These are phyloP conservation scores for Neurospora sp. DNA, from an alignment of 495 filamentous ascomycete genomes.

Conservation along the genomic window DNA sequence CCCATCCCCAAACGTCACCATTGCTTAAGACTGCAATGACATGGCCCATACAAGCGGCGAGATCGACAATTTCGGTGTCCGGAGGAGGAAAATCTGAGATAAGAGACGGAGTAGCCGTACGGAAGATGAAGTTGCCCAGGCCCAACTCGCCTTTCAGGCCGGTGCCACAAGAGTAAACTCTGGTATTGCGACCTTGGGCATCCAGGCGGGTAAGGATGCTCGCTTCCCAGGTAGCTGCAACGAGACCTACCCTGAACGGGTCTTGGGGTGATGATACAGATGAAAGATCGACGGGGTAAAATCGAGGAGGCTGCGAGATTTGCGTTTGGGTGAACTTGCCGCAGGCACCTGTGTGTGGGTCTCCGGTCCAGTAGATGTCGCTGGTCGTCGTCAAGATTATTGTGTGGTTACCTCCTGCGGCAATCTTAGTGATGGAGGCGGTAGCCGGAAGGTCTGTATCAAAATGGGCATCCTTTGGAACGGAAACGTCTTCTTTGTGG, in stretches of 20 bases:
- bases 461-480: slow-evolving; percentile 51
- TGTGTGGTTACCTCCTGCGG: slow-evolving; percentile 83
- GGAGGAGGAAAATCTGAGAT: slow-evolving; percentile 53
- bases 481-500: slow-evolving; percentile 61
- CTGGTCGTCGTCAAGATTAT: slow-evolving; percentile 52
- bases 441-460: slow-evolving; percentile 5
- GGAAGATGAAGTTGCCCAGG: slow-evolving; percentile 34
- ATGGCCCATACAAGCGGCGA: slow-evolving; percentile 70
- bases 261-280: slow-evolving; percentile 5
- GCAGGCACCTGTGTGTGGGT: slow-evolving; percentile 45
- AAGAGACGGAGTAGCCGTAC: slow-evolving; percentile 10
- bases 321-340: slow-evolving; percentile 20
- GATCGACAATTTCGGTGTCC: slow-evolving; percentile 37
- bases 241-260: slow-evolving; percentile 15
- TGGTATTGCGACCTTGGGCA: slow-evolving; percentile 21
- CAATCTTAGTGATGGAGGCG: slow-evolving; percentile 28
- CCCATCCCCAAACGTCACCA: slow-evolving; percentile 83
- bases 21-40: slow-evolving; percentile 60
- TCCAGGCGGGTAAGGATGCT: slow-evolving; percentile 44
- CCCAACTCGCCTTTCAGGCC: slow-evolving; percentile 66
- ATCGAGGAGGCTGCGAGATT: background rate
- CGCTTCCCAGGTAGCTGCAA: slow-evolving; percentile 70
- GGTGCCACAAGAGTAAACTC: slow-evolving; percentile 52
- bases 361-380: slow-evolving; percentile 52
- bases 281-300: slow-evolving; percentile 13